phyloP scores from a whole-genome alignment of 1,284 basidiomycete genomes.

The Heterobasidion irregulare region DNA sequence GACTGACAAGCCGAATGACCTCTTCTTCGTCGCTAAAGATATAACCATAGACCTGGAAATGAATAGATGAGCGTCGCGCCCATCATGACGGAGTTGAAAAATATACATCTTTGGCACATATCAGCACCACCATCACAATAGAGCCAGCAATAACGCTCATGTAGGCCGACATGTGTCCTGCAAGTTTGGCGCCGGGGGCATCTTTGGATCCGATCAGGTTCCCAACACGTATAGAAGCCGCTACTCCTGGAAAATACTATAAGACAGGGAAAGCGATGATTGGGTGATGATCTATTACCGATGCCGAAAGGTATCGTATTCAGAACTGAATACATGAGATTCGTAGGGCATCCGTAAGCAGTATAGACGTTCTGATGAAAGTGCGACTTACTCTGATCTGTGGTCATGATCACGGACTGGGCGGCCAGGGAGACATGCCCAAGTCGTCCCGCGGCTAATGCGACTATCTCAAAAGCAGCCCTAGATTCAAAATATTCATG shows the following conservation, averaged over 20 bases:
- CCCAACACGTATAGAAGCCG: constrained; percentile 66
- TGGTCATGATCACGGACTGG: constrained; percentile 78
- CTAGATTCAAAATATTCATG: constrained; percentile 22
- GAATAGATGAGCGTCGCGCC: not conserved
- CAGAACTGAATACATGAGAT: constrained; percentile 31
- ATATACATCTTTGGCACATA: constrained; percentile 41
- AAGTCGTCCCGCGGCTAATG: constrained; percentile 63
- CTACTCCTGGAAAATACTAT: constrained; percentile 32
- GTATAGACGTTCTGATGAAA: not conserved
- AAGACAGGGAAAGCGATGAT: not conserved
- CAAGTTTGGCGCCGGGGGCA: constrained; percentile 43
- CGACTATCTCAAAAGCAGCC: constrained; percentile 77
- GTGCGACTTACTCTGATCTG: constrained; percentile 56
- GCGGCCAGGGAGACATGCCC: constrained; percentile 61
- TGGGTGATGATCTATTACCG: constrained; percentile 21
- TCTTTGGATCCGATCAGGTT: constrained; percentile 61
- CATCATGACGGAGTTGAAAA: not conserved
- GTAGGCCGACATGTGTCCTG: constrained; percentile 56
- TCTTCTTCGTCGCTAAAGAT: constrained; percentile 60
- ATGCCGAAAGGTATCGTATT: constrained; percentile 65
- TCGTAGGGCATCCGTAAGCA: not conserved
- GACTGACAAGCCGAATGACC: constrained; percentile 54
- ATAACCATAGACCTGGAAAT: constrained; percentile 47
- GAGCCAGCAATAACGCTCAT: constrained; percentile 53
- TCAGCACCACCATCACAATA: constrained; percentile 48